Base-by-base conservation (phyloP, 176 grass and related monocot species). In the Raddia guianensis region DNA sequence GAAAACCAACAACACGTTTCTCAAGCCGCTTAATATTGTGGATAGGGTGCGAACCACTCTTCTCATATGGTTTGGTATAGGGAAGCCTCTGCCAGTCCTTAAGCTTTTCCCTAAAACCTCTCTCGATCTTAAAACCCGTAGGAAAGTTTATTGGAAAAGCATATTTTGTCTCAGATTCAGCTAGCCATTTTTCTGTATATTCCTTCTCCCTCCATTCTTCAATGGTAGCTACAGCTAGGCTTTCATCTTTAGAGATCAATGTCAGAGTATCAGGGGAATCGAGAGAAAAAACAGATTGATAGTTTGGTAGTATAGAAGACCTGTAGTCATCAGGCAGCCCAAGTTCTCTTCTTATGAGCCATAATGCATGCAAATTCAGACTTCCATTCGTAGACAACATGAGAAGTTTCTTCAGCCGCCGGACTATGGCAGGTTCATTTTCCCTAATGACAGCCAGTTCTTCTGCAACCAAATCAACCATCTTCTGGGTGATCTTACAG, bases 171-270 rank as follows among this genome's bases (percentile, higher is more conserved):
- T 90, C 82, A 46, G 77, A 73, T 64, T 86, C 85, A 14, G 82
- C 73, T 5, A 94, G 76, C 79, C 79, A 94, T 86, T 94, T 93
- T 72, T 94, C 86, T 40, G 47, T 83, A 49, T 88, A 94, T 42
- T 94, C 88, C 52, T 77, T 83, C 61, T 68, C 77, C 76, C 91
- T 94, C 86, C 91, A 94, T 78, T 78, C 77, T 85, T 94, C 83
- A 33, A 94, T 47, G 49, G 63, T 73, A n/a, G 88, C 88, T 66
- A 88, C 71, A 70, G 86, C 80, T 50, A 91, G 79, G 66, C 57
- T 52, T 55, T 79, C 75, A 78, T 81, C 80, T 77, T 71, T 65
- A 27, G 71, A 84, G 51, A 77, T 63, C 80, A 91, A 52, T 53
- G 72, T 47, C 69, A 88, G 58, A 68, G 91, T 84, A 61, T 86